A percentile compares a stretch with the other conserved stretches of the same genome.
Conservation (phyloP, 2,329 filamentous ascomycete species). For the Ceratocystis variospora region DNA sequence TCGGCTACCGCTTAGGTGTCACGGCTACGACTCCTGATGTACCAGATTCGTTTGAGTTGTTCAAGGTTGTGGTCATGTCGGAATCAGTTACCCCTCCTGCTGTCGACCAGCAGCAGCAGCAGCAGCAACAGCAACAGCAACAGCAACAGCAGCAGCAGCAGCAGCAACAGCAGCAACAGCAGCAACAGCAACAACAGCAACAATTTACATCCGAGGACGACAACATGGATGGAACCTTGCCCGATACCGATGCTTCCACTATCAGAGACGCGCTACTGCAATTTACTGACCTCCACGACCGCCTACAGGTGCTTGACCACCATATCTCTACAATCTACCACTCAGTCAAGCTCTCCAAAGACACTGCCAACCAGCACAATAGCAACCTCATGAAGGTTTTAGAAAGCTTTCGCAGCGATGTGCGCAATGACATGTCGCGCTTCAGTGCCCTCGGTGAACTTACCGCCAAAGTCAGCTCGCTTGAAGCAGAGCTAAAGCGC, state of each 20-base stretch:
- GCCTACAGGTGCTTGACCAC: constrained; percentile 60
- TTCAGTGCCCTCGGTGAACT: constrained; percentile 34
- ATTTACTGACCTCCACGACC: constrained; percentile 73
- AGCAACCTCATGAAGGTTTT: constrained; percentile 32
- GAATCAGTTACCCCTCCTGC: constrained; percentile 30
- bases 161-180: constrained; percentile 26
- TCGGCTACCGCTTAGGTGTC: constrained; percentile 73
- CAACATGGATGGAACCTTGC: constrained; percentile 30
- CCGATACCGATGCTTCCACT: constrained; percentile 35
- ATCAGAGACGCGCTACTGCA: constrained; percentile 44
- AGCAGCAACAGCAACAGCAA: constrained; percentile 3
- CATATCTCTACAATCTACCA: constrained; percentile 50
- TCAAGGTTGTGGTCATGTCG: constrained; percentile 65
- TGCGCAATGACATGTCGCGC: constrained; percentile 33
- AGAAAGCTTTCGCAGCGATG: constrained; percentile 33
- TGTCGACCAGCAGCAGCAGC: constrained; percentile 19
- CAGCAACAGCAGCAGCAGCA: constrained; percentile 21
- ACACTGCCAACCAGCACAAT: constrained; percentile 42
- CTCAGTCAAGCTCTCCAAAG: constrained; percentile 38
- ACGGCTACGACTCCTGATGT: constrained; percentile 80
- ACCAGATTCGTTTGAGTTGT: constrained; percentile 88
- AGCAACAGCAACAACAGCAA: constrained; percentile 25
- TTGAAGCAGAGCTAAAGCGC: constrained; percentile 45
- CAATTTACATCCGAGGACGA: constrained; percentile 17
- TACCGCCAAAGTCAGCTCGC: constrained; percentile 34